A percentile compares a stretch with the other conserved stretches of the same genome.
These are phyloP conservation scores for Opeltia flavorubescens DNA, from an alignment of 495 filamentous ascomycete species.

Conservation along the genomic window DNA sequence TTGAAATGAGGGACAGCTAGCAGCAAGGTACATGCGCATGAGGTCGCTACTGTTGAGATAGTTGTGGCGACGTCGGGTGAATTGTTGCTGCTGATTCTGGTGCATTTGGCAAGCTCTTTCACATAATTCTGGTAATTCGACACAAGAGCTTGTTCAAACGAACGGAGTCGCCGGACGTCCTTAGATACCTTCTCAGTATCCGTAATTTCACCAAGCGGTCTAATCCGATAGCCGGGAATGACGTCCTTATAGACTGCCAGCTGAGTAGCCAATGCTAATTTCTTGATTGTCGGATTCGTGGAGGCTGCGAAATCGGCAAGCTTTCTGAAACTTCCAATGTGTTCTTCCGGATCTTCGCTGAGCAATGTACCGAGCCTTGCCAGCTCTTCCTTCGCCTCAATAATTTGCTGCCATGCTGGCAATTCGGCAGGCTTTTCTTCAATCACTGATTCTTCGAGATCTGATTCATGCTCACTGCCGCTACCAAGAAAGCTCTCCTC, in stretches of 20 bases:
- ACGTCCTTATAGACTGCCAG: constrained; percentile 88
- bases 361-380: constrained; percentile 66
- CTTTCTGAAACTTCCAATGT: constrained; percentile 61
- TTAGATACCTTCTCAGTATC: constrained; percentile 71
- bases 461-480: constrained; percentile 29
- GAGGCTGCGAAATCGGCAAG: constrained; percentile 61
- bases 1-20: constrained; percentile 87
- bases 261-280: constrained; percentile 71
- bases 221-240: constrained; percentile 90
- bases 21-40: constrained; percentile 69
- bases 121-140: constrained; percentile 72
- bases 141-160: constrained; percentile 74
- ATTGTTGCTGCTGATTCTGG: constrained; percentile 32
- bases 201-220: constrained; percentile 60
- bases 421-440: constrained; percentile 45
- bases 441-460: constrained; percentile 14
- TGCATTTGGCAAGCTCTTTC: constrained; percentile 47
- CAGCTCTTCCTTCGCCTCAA: constrained; percentile 83
- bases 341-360: constrained; percentile 88
- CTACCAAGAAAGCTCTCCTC: constrained; percentile 39
- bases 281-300: constrained; percentile 57
- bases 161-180: constrained; percentile 66
- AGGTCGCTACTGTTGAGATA: constrained; percentile 60
- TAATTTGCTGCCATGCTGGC: constrained; percentile 60
- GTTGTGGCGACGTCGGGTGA: constrained; percentile 20